Conservation (phyloP, 2,329 filamentous ascomycete species). For the Huntiella savannae region DNA sequence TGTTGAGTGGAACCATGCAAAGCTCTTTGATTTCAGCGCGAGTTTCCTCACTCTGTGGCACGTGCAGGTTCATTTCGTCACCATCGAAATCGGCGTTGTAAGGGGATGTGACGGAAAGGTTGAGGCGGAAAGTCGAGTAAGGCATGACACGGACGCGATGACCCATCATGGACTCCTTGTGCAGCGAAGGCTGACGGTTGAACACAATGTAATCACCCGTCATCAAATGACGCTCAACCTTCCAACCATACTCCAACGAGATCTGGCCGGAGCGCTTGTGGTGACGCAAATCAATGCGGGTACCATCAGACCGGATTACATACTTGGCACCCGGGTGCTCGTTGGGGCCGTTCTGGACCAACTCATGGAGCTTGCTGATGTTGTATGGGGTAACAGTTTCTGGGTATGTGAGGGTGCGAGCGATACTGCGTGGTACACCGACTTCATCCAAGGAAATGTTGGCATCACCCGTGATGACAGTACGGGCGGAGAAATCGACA, state of each 20-base stretch:
- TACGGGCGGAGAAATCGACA: conserved; percentile 98
- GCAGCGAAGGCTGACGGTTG: conserved; percentile 95
- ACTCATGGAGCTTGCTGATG: conserved; percentile 71
- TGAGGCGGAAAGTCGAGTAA: conserved; percentile 94
- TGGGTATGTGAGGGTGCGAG: conserved; percentile 81
- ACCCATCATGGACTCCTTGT: conserved; percentile 99
- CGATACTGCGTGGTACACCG: conserved; percentile 85
- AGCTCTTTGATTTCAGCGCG: conserved; percentile 85
- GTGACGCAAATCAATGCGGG: conserved; percentile 84
- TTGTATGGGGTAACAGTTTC: conserved; percentile 97
- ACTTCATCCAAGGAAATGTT: conserved; percentile 95
- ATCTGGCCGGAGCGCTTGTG: conserved; percentile 77
- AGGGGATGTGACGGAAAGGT: conserved; percentile 89
- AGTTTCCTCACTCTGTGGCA: conserved; percentile 92
- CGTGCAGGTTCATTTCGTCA: conserved; percentile 99
- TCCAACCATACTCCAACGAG: conserved; percentile 87
- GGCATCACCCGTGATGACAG: conserved; percentile 96
- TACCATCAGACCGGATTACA: conserved; percentile 82
- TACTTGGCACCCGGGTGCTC: conserved; percentile 94
- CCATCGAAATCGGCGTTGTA: conserved; percentile 99
- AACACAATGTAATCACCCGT: conserved; percentile 98
- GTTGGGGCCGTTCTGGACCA: conserved; percentile 85
- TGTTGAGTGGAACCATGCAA: conserved; percentile 95
- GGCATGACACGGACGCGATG: conserved; percentile 96
- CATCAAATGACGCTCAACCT: conserved; percentile 90